A percentile compares a stretch with the other conserved stretches of the same genome.
Evolutionary conservation across 139 green algal species (phyloP).

Genomic region (Astrephomene gubernaculifera): DNA sequence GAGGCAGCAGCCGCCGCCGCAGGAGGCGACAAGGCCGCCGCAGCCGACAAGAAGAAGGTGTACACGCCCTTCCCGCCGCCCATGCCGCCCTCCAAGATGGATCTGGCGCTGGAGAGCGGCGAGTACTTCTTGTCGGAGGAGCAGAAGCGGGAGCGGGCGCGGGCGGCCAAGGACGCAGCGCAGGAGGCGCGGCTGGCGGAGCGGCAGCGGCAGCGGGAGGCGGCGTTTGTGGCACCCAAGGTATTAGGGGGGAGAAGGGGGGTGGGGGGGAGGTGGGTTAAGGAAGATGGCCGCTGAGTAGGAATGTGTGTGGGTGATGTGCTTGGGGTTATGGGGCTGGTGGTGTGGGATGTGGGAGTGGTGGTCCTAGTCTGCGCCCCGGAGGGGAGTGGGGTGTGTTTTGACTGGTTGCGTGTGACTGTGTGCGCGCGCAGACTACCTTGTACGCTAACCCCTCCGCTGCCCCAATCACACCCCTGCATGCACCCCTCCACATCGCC

Average conservation of each 20-base stretch:
- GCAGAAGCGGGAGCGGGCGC: slow-evolving; percentile 72
- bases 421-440: no score
- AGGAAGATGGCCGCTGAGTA: neutral
- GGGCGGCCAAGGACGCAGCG: slow-evolving; percentile 60
- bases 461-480: no score
- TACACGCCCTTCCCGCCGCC: slow-evolving; percentile 98
- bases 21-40: neutral
- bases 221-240: slow-evolving; percentile 88
- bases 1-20: slow-evolving; percentile 21
- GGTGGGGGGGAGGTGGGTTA: neutral
- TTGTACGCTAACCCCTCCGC: no score
- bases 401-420: no score
- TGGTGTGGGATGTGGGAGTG: neutral
- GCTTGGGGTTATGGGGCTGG: neutral
- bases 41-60: slow-evolving; percentile 73
- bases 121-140: slow-evolving; percentile 96
- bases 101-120: slow-evolving; percentile 92
- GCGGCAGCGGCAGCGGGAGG: slow-evolving; percentile 78
- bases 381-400: no score
- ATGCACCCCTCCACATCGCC: neutral
- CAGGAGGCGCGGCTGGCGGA: slow-evolving; percentile 64
- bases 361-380: no score
- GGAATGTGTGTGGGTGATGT: neutral
- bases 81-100: slow-evolving; percentile 89
- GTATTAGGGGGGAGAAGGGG: slow-evolving; percentile 23